Evolutionary conservation across 495 filamentous ascomycete species (phyloP), one percentile per base, ranked within the genome.

Genomic region (Apodospora peruviana): DNA sequence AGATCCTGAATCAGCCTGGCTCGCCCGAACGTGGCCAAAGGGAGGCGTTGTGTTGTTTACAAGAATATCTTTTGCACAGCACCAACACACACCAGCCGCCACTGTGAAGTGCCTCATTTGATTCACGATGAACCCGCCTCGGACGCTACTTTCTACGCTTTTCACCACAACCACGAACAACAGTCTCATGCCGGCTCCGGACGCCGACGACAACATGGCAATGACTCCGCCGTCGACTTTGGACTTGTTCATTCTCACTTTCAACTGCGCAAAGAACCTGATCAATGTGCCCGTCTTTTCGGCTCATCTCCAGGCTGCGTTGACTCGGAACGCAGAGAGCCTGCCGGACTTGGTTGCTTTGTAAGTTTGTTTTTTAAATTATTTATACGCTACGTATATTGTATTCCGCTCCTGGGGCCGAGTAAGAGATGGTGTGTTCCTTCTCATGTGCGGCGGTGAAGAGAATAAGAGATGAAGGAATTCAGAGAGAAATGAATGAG

Each of bases 241-340:
- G 27, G 71, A 77, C 45, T 57, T 90, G 42, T 89, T 93, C 60
- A 74, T 94, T 35, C 67, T 95, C 27, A 96, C 93, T 24, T 94
- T 91, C 68, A 98, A 98, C 64, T 96, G 90, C 58, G 93, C 80
- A 14, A 78, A 83, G 40, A 75, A 74, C 41, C 65, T 79, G 18
- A 81, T 90, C 58, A 71, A 86, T 51, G 67, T 78, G 21, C 69
- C 79, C 17, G 67, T 74, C 45, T 90, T 93, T 58, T 80, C 87
- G 14, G 54, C 77, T 3, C 81, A 89, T 58, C 71, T 97, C 51
- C 83, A 90, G 70, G 71, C 82, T 53, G 84, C 78, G 24, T 77
- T 95, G 38, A 69, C 77, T 45, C 59, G 70, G 44, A 71, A 75
- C 58, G 66, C 68, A 18, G 52, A 67, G 4, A 56, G 48, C 3